Conservation (phyloP, 2,329 filamentous ascomycete species). For the Colletotrichum neosansevieriae region DNA sequence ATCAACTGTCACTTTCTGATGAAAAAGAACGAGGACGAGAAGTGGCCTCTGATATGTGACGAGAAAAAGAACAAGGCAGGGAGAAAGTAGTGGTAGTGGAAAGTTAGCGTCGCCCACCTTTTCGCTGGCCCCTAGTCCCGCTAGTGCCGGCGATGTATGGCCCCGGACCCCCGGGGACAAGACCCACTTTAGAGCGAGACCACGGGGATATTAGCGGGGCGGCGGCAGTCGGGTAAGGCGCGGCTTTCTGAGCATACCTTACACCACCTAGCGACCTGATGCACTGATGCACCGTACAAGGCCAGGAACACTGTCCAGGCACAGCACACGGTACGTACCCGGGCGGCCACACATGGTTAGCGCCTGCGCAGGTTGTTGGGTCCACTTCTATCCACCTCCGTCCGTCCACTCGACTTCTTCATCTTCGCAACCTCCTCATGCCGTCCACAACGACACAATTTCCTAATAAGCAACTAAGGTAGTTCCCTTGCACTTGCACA, state of each 20-base stretch:
- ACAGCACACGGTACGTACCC: constrained; percentile 2
- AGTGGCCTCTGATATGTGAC: constrained; percentile 35
- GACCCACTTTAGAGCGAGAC: background rate
- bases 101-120: constrained; percentile 24
- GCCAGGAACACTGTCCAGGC: background rate
- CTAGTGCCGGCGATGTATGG: constrained; percentile 34
- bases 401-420: constrained; percentile 18
- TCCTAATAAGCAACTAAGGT: background rate
- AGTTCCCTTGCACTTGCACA: background rate
- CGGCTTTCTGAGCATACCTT: constrained; percentile 4
- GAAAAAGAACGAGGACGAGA: constrained; percentile 4
- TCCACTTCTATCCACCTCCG: background rate
- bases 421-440: background rate
- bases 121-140: constrained; percentile 29
- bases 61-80: constrained; percentile 11
- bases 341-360: background rate
- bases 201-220: constrained; percentile 16
- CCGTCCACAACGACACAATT: constrained; percentile 17
- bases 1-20: constrained; percentile 35
- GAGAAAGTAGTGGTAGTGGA: constrained; percentile 13
- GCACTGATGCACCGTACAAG: constrained; percentile 5
- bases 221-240: constrained; percentile 33
- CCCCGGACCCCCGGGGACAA: constrained; percentile 32
- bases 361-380: background rate
- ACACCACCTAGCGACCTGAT: background rate